Base-by-base conservation (phyloP, 345 rosid species). In the Gossypium mustelinum region DNA sequence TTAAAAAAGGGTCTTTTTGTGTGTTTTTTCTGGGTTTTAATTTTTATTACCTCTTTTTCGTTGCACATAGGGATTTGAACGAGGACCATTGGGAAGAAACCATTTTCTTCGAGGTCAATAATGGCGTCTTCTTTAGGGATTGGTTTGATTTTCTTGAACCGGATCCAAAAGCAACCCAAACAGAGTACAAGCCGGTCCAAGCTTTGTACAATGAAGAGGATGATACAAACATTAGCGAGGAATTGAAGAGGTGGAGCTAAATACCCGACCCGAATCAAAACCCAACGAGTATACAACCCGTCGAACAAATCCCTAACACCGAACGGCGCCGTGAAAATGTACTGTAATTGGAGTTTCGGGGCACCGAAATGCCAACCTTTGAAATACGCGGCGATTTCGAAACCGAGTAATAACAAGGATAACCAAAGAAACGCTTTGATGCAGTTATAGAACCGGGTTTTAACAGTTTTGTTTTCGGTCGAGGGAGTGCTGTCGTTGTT, bases 1-100 rank as follows among this genome's bases (percentile, higher is more conserved):
- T 3, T 2, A 68, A 25, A 68, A 7, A 18, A 11, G 4, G 6
- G 5, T 0, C 20, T 18, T n/a, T 18, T 3, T 66, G 18, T n/a
- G 0, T 4, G 22, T n/a, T 54, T 54, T 16, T 34, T 2, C 6
- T 7, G 9, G 9, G 7, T 3, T 54, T 54, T 7, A 7, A 4
- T 29, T 51, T 29, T 29, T 29, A 34, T 34, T 76, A 92, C 98
- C 97, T 94, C 98, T 76, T 84, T 91, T 67, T 94, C 98, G 27
- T 94, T 94, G 50, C 98, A 92, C 98, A 94, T 94, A 56, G 98
- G 98, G 79, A 94, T 94, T 84, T 94, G 98, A 62, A 94, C 90
- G 54, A 94, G 95, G 58, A 94, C 95, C 97, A 88, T 91, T 3
- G 98, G 98, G 79, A 88, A 91, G 79, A 64, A 82, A n/a, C 95